Evolutionary conservation across 2,329 filamentous ascomycete genomes (phyloP).

Genomic region (Plectosphaerella cucumerina): DNA sequence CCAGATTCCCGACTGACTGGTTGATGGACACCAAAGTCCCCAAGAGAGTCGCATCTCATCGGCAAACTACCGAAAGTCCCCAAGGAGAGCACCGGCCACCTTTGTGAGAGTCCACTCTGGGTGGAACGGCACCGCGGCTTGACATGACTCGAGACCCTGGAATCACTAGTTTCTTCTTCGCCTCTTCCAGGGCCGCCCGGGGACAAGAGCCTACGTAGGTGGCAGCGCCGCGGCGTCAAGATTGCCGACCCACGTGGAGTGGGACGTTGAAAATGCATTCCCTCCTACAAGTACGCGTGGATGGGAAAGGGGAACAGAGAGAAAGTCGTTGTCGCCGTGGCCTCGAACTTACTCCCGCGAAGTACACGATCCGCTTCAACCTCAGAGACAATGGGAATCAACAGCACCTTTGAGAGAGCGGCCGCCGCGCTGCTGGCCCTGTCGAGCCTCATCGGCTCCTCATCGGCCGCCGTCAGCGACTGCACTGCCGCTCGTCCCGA

Average conservation of each 20-base stretch:
- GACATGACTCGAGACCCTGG: too few species aligned
- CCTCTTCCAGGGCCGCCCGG: too few species aligned
- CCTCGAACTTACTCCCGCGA: background rate
- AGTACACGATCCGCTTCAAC: background rate
- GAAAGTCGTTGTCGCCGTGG: background rate
- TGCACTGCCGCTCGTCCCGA: conserved; percentile 1
- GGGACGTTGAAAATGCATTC: background rate
- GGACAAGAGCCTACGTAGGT: too few species aligned
- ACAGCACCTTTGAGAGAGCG: background rate
- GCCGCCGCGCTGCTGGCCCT: conserved; percentile 1
- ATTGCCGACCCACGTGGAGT: background rate
- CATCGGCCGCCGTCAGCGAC: background rate
- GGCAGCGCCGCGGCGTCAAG: too few species aligned
- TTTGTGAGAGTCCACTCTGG: too few species aligned
- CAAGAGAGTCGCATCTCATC: too few species aligned
- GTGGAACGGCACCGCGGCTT: too few species aligned
- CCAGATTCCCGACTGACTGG: too few species aligned
- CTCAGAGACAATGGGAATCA: background rate
- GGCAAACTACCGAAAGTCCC: too few species aligned
- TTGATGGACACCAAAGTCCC: too few species aligned
- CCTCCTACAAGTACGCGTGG: background rate
- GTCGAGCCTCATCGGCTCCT: conserved; percentile 1
- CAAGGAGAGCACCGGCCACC: too few species aligned
- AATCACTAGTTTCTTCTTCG: too few species aligned
- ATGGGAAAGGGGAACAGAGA: background rate